Conservation (phyloP, 179 eudicot species). For the Sideroxylon spinosum region DNA sequence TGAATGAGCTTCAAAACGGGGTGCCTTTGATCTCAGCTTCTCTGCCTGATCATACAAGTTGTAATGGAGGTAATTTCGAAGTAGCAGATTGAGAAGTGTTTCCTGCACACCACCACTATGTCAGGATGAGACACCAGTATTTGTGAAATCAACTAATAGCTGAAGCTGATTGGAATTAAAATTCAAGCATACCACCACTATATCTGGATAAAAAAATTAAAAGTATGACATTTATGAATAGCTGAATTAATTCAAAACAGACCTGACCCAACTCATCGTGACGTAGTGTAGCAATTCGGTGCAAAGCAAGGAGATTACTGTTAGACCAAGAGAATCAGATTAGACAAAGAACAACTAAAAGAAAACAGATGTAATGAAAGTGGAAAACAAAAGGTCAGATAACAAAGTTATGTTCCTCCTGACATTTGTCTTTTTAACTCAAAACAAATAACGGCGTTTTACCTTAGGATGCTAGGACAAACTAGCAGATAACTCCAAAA, state of each 20-base stretch:
- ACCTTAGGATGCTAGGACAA: background rate
- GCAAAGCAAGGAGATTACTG: slow-evolving; percentile 85
- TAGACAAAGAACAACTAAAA: slow-evolving; percentile 10
- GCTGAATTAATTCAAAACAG: slow-evolving; percentile 21
- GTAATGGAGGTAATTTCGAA: slow-evolving; percentile 92
- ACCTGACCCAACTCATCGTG: slow-evolving; percentile 99
- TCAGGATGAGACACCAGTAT: slow-evolving; percentile 6
- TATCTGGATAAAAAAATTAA: too few species aligned
- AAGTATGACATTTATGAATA: too few species aligned
- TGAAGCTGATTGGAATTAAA: too few species aligned
- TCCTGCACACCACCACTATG: slow-evolving; percentile 48
- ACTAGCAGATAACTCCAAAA: background rate
- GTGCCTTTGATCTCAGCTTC: slow-evolving; percentile 96
- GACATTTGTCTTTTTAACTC: background rate
- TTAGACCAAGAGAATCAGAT: slow-evolving; percentile 18
- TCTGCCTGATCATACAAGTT: slow-evolving; percentile 96
- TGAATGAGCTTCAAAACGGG: slow-evolving; percentile 97
- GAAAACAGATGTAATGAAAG: background rate
- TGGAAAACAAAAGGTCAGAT: background rate
- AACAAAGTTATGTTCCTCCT: background rate
- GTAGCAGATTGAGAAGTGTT: slow-evolving; percentile 84
- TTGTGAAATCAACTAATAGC: background rate
- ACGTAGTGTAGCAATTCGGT: slow-evolving; percentile 83
- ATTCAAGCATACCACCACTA: too few species aligned
- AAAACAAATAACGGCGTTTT: background rate